Base-by-base conservation (phyloP, 2,329 filamentous ascomycete genomes). In the Cladophialophora bantiana region DNA sequence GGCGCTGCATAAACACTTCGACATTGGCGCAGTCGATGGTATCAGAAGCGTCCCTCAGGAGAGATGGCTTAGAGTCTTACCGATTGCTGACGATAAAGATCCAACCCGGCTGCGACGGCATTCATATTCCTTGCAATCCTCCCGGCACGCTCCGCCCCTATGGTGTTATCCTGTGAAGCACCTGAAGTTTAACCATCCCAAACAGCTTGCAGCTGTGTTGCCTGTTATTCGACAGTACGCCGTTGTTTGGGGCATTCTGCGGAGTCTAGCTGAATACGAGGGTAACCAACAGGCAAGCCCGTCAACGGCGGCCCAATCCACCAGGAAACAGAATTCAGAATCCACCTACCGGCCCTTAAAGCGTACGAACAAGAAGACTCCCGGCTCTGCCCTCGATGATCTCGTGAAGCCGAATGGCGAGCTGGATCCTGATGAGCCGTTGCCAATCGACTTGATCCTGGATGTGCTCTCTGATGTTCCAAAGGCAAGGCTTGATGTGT, bases 341-440 rank as follows among this genome's bases (percentile, higher is more conserved):
- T 31, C 36, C 32, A n/a, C 38, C 15, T 31, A 15, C 10, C 65
- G 62, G 6, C 59, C 63, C 3, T 50, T 59, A 45, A 68, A 64
- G 59, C 65, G 72, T n/a, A 81, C 85, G 70, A 79, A 85, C 61
- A 73, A 77, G 32, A 76, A 80, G 45, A 73, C 76, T 3, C 76
- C 75, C 20, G 74, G 78, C 15, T 80, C 82, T 0, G 89, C 91
- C 74, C 85, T 88, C 65, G 79, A 83, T 20, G 83, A 82, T 12
- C 82, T 94, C 18, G 81, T 81, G 31, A 69, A 70, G 64, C 40
- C 40, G 40, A 62, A 59, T 10, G 15, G 45, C 15, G 48, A 7
- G 35, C 13, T 36, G 57, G 40, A 35, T 34, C 38, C n/a, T 18
- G 31, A 59, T 13, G 55, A 70, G 4, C 42, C 57, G 7, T 59